phyloP scores from a whole-genome alignment of 441 rosid species.

The Populus hybrid region DNA sequence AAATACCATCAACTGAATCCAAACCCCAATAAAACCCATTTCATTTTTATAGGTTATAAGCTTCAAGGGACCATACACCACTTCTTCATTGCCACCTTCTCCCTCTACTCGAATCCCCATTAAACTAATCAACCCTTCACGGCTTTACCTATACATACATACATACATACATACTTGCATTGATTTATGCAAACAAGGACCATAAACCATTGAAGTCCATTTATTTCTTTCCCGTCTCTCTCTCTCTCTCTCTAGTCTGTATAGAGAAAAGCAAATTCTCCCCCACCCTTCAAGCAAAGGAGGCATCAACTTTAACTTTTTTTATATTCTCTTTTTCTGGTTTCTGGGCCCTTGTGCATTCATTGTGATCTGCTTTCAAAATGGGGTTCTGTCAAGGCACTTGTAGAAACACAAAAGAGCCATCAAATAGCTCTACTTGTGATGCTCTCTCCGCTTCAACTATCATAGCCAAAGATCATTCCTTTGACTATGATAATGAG shows the following conservation, averaged over 20 bases:
- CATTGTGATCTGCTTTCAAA: constrained; percentile 48
- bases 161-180: background rate
- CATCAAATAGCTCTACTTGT: constrained; percentile 29
- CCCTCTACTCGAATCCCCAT: constrained; percentile 19
- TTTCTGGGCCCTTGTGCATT: constrained; percentile 43
- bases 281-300: constrained; percentile 63
- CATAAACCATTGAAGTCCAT: background rate
- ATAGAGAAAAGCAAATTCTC: constrained; percentile 31
- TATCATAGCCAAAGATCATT: constrained; percentile 27
- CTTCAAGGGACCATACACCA: background rate
- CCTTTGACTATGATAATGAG: constrained; percentile 33
- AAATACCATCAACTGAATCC: constrained; percentile 4
- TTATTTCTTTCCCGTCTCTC: background rate
- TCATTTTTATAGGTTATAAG: background rate
- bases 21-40: constrained; percentile 12
- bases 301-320: constrained; percentile 22
- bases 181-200: background rate
- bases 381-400: constrained; percentile 53
- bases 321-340: constrained; percentile 25
- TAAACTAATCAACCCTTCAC: constrained; percentile 17
- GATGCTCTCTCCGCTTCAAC: constrained; percentile 27
- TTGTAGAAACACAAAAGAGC: constrained; percentile 29
- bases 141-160: background rate
- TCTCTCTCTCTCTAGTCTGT: background rate
- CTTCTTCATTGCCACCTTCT: constrained; percentile 16